phyloP scores from a whole-genome alignment of 305 asterid species.

The Galium porrigens region DNA sequence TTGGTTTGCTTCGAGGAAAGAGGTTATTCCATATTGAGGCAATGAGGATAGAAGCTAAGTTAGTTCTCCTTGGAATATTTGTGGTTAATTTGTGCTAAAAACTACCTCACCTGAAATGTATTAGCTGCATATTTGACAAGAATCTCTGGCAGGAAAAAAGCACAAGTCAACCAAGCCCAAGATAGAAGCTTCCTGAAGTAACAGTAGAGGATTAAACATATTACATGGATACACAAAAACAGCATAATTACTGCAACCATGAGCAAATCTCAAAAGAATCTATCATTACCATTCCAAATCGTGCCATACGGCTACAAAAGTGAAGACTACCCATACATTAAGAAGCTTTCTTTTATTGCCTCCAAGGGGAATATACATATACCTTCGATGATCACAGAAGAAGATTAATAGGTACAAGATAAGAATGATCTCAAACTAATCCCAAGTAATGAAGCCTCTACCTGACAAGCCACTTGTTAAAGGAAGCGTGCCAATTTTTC shows the following conservation, averaged over 20 bases:
- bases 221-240: not conserved
- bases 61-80: not conserved
- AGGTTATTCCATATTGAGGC: not conserved
- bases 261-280: constrained; percentile 18
- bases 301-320: constrained; percentile 96
- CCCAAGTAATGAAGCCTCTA: constrained; percentile 12
- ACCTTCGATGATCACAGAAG: constrained; percentile 34
- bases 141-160: constrained; percentile 89
- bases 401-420: not conserved
- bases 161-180: constrained; percentile 98
- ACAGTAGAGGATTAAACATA: constrained; percentile 16
- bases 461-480: constrained; percentile 99
- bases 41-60: not conserved
- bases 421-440: not conserved
- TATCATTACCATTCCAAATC: constrained; percentile 75
- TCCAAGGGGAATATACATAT: constrained; percentile 88
- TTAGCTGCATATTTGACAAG: constrained; percentile 59
- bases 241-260: not conserved
- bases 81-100: not conserved
- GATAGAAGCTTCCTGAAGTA: constrained; percentile 86
- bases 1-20: not conserved
- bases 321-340: constrained; percentile 87
- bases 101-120: constrained; percentile 41
- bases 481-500: constrained; percentile 99
- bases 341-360: constrained; percentile 78